Conservation (phyloP, 75 land plant genomes). For the Pinus taeda region DNA sequence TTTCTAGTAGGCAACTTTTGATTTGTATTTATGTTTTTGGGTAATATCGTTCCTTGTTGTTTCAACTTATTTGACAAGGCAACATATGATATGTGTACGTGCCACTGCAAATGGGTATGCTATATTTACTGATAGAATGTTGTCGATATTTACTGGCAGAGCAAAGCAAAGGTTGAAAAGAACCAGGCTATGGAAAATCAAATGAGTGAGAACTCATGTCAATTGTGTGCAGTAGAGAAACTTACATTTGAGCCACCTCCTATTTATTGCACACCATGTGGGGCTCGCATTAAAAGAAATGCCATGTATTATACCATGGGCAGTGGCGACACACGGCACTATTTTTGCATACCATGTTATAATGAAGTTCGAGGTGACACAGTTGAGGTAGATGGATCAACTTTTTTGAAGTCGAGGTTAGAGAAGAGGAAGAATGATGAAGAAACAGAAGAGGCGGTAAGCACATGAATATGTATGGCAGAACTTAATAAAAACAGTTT, state of each 20-base stretch:
- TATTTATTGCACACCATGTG: constrained; percentile 90
- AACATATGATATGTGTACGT: no score
- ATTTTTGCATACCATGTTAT: constrained; percentile 90
- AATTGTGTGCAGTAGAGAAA: constrained; percentile 92
- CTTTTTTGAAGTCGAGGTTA: constrained; percentile 57
- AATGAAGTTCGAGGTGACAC: constrained; percentile 88
- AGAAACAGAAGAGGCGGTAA: constrained; percentile 94
- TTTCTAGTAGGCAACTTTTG: no score
- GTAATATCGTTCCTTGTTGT: no score
- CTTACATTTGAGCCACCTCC: constrained; percentile 98
- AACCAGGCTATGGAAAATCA: constrained; percentile 93
- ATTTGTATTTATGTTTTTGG: no score
- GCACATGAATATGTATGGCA: constrained; percentile 6
- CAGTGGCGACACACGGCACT: constrained; percentile 79
- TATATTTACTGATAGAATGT: neutral
- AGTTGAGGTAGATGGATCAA: constrained; percentile 65
- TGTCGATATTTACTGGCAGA: constrained; percentile 33
- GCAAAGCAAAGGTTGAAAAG: constrained; percentile 93
- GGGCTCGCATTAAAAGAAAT: constrained; percentile 93
- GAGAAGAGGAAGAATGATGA: constrained; percentile 97
- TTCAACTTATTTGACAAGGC: no score
- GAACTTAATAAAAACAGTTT: neutral
- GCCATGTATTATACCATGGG: constrained; percentile 86
- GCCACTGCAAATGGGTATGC: neutral
- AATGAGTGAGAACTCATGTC: constrained; percentile 86